Evolutionary conservation across 352 stramenopile species (phyloP).

Genomic region (Globisporangium cederbergense): DNA sequence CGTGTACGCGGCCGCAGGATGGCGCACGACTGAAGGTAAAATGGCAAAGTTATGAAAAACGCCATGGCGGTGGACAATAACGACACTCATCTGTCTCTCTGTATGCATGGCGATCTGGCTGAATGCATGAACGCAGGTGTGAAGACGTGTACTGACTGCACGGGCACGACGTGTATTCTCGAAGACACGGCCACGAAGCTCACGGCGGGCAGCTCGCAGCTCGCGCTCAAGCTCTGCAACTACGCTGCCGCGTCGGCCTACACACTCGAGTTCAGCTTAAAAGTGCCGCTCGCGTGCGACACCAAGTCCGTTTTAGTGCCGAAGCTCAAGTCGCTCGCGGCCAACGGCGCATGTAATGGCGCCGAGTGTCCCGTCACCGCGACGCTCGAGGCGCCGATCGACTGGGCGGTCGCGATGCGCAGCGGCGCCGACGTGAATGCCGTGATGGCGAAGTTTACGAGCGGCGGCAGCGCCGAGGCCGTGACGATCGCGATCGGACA

Average conservation of each 20-base stretch:
- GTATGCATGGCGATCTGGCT: not conserved
- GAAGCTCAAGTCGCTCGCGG: constrained; percentile 27
- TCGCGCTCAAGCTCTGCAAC: constrained; percentile 68
- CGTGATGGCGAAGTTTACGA: constrained; percentile 48
- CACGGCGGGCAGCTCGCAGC: constrained; percentile 31
- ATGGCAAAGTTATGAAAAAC: not conserved
- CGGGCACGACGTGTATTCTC: constrained; percentile 46
- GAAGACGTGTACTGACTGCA: constrained; percentile 49
- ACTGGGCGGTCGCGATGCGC: constrained; percentile 68
- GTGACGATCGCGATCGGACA: constrained; percentile 48
- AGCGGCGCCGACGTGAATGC: constrained; percentile 34
- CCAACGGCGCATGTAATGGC: constrained; percentile 28
- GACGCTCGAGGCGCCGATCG: constrained; percentile 40
- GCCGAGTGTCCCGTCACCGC: constrained; percentile 52
- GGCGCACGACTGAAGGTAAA: constrained; percentile 14
- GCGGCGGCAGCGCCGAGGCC: constrained; percentile 30
- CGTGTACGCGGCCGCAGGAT: constrained; percentile 1
- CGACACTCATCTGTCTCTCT: not conserved
- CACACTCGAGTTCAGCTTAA: constrained; percentile 41
- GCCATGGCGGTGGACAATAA: not conserved
- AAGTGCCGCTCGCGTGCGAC: constrained; percentile 48
- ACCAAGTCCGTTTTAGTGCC: constrained; percentile 34
- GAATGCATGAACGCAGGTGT: constrained; percentile 17
- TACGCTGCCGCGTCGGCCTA: constrained; percentile 40
- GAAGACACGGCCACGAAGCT: constrained; percentile 35